Evolutionary conservation across 306 rosid genomes (phyloP), one percentile per base, ranked within the genome.

Genomic region (Sesbania bispinosa): DNA sequence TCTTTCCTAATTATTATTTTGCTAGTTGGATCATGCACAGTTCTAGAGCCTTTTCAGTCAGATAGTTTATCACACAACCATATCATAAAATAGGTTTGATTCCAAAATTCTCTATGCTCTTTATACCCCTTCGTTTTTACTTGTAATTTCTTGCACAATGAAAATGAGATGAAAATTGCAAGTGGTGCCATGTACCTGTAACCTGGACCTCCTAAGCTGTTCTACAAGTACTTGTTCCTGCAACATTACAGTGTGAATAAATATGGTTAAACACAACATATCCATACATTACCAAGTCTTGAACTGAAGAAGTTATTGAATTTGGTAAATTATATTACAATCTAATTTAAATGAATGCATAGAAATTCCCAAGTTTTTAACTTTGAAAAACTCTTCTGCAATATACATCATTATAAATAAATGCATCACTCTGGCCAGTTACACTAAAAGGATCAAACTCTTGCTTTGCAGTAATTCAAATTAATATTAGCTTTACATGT

Each of bases 191-290:
- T 59, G 50, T 76, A 90, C 93, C 93, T 84, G 89, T 57, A 80
- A 43, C 70, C 80, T 85, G 65, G 89, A 88, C 67, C 62, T 86
- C 73, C 62, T 69, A 47, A 90, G 84, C 41, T 84, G 86, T 78
- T 88, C 96, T 53, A 77, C 3, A 41, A 87, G 81, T 59, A 80
- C 38, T 61, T 84, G 79, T 77, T 91, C 97, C 88, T 90, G 84
- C 71, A 83, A 70, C 13, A 78, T 41, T 35, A 26, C 32, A 60
- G 7, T 36, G 14, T 4, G 18, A 60, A 19, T 48, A 26, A 8
- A 30, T 41, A 18, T 73, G 47, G 59, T 58, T 41, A 18, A 14
- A 15, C 4, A 53, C 13, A 64, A 19, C 41, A 63, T 5, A 20
- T 46, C 18, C 33, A 29, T 33, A 32, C 23, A 50, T 24, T 51